Evolutionary conservation across 768 basidiomycete genomes (phyloP), one percentile per base, ranked within the genome.

Genomic region (Lyophyllum shimeji): DNA sequence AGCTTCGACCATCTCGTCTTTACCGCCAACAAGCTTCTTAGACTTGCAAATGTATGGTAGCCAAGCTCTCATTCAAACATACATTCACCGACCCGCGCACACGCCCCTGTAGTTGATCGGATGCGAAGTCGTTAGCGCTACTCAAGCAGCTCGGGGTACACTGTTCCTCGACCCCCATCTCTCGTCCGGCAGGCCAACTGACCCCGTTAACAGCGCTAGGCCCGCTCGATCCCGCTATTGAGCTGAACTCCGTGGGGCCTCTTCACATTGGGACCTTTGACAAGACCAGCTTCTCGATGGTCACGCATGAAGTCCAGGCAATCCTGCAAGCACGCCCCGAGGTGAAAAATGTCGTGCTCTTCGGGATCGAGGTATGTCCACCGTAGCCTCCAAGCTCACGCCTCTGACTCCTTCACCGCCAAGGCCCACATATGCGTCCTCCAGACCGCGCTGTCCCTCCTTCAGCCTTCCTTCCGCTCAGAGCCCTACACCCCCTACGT

Each of bases 271-370:
- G 79, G 39, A 82, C 84, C 9, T 76, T 84, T 64, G 82, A 87
- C 62, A 97, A 97, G 69, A 84, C 85, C 0, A 79, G 82, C 50
- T 97, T 98, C 75, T 90, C 89, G 1, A 96, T 97, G 95, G 63
- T 87, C 52, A 86, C 84, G 0, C 81, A 87, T 6, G 83, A 90
- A 31, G 81, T 95, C 6, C 69, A 76, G 50, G 57, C 70, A 2
- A 58, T 85, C 7, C 74, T 96, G 50, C 65, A 68, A 20, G 61
- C 76, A 5, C 78, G 75, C 23, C 77, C 80, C 3, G 62, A 72
- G 13, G 66, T 88, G 55, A 76, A 78, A 39, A 83, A 82, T 7
- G 74, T 94, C 45, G 82, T 96, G 7, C 67, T 98, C 5, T 85
- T 93, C 58, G 95, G 95, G 15, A 94, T 96, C 49, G 95, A 96